Percentiles rank a stretch among this genome's conserved stretches.
These are phyloP conservation scores for Thermochaetoides thermophila DNA, from an alignment of 495 filamentous ascomycete genomes.

Conservation along the genomic window DNA sequence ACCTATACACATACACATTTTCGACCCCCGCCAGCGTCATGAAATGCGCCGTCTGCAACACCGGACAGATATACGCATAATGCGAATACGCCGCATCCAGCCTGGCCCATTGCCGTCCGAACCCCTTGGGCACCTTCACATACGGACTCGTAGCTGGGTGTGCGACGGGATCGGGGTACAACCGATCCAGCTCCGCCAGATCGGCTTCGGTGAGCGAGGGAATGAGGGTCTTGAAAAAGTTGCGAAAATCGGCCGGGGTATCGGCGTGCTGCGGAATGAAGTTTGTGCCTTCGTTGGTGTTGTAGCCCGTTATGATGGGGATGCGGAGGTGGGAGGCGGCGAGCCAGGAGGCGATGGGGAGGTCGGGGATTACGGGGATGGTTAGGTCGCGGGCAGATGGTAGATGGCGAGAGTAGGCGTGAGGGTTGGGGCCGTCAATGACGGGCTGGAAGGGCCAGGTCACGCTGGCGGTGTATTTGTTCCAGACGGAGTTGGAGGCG, in stretches of 20 bases:
- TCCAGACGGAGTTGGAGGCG: slow-evolving; percentile 38
- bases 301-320: slow-evolving; percentile 50
- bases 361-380: slow-evolving; percentile 35
- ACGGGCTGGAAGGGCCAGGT: slow-evolving; percentile 57
- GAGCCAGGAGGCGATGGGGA: slow-evolving; percentile 42
- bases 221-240: slow-evolving; percentile 41
- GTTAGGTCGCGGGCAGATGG: slow-evolving; percentile 9
- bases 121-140: slow-evolving; percentile 15
- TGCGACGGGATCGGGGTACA: slow-evolving; percentile 43
- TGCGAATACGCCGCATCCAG: slow-evolving; percentile 49
- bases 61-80: slow-evolving; percentile 52
- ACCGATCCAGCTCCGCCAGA: slow-evolving; percentile 31
- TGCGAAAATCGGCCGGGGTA: slow-evolving; percentile 32
- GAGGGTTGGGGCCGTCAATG: slow-evolving; percentile 36
- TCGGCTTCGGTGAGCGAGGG: slow-evolving; percentile 33
- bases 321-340: slow-evolving; percentile 37
- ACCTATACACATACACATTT: slow-evolving; percentile 45
- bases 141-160: slow-evolving; percentile 13
- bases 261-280: slow-evolving; percentile 38
- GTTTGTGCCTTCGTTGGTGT: slow-evolving; percentile 47
- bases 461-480: slow-evolving; percentile 36
- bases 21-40: slow-evolving; percentile 29
- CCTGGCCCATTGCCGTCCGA: slow-evolving; percentile 42
- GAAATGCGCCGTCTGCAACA: slow-evolving; percentile 44
- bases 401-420: slow-evolving; percentile 1